phyloP scores from a whole-genome alignment of 2,329 filamentous ascomycete species.

The Neonectria coccinea region DNA sequence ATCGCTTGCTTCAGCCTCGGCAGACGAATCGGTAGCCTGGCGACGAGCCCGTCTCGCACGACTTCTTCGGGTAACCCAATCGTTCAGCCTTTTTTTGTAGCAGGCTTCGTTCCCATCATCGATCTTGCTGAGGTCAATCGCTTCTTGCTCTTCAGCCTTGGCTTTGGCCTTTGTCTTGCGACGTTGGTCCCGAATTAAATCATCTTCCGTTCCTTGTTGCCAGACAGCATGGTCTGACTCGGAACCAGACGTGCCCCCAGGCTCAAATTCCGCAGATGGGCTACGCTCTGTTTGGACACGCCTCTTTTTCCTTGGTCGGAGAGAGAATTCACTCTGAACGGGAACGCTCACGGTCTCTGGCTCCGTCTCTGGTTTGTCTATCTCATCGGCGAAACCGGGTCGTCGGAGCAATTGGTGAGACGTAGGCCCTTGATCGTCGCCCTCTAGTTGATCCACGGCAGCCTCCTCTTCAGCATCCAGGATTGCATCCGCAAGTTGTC shows the following conservation, averaged over 20 bases:
- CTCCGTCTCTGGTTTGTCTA: slow-evolving; percentile 35
- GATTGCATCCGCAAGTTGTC: slow-evolving; percentile 80
- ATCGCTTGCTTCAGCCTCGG: slow-evolving; percentile 56
- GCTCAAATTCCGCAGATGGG: slow-evolving; percentile 62
- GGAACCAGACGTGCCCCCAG: slow-evolving; percentile 47
- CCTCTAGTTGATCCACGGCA: slow-evolving; percentile 55
- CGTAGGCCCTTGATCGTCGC: slow-evolving; percentile 60
- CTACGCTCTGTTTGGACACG: slow-evolving; percentile 53
- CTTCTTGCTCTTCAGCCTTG: slow-evolving; percentile 51
- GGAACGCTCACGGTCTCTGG: slow-evolving; percentile 40
- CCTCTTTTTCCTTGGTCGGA: slow-evolving; percentile 69
- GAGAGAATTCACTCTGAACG: slow-evolving; percentile 65
- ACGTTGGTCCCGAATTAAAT: slow-evolving; percentile 52
- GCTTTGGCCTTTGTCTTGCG: slow-evolving; percentile 59
- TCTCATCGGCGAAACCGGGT: slow-evolving; percentile 72
- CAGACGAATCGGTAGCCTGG: slow-evolving; percentile 51
- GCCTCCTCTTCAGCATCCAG: slow-evolving; percentile 84
- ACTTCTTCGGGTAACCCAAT: slow-evolving; percentile 74
- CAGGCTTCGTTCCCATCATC: slow-evolving; percentile 91
- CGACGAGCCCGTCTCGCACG: slow-evolving; percentile 55
- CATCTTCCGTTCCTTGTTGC: slow-evolving; percentile 56
- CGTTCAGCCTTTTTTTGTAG: slow-evolving; percentile 79
- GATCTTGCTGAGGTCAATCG: slow-evolving; percentile 67
- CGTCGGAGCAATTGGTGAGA: slow-evolving; percentile 80
- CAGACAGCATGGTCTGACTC: slow-evolving; percentile 52